Base-by-base conservation (phyloP, 257 asterid genomes). In the Solanum ossicruentum region DNA sequence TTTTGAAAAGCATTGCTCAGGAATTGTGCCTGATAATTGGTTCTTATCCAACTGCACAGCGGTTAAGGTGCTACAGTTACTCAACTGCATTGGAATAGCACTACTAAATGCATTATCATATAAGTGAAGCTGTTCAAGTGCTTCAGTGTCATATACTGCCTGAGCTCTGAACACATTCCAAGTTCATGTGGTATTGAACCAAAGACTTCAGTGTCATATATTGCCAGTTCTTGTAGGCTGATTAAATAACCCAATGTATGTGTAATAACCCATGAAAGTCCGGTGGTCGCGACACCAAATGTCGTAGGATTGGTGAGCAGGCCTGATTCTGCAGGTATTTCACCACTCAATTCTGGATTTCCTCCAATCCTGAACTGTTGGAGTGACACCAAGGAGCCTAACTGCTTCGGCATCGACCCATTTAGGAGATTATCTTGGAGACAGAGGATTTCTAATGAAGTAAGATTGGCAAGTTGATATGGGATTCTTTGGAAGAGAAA, bases 321-420 rank as follows among this genome's bases (percentile, higher is more conserved):
- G 28, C 99, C 98, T 23, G 94, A 70, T 49, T 93, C 92, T 6
- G 92, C 56, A 2, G 98, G 99, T 32, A 96, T 94, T 79, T 91
- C 95, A n/a, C 99, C 99, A 26, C 88, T 79, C 13, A 94, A 86
- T 75, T 83, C 89, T 0, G 94, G 95, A 79, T 94, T 94, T 0
- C 98, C 98, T 28, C 99, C 98, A 70, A 96, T 86, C 57, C 99
- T 89, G 15, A 96, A 92, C 97, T 96, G 92, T 81, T 94, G 94
- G 17, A 96, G 96, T 16, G 98, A 93, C 0, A 82, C 16, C 55
- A 96, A 84, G 0, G 93, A 92, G 52, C 97, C 99, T 41, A 96
- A 58, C 12, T 93, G 93, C 2, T 88, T 86, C 0, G 99, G 97
- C 16, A 94, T 91, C 0, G 98, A 88, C 12, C 97, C 98, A 81